Conservation (phyloP, 176 grass and related monocot genomes). For the Aechmea fasciata region DNA sequence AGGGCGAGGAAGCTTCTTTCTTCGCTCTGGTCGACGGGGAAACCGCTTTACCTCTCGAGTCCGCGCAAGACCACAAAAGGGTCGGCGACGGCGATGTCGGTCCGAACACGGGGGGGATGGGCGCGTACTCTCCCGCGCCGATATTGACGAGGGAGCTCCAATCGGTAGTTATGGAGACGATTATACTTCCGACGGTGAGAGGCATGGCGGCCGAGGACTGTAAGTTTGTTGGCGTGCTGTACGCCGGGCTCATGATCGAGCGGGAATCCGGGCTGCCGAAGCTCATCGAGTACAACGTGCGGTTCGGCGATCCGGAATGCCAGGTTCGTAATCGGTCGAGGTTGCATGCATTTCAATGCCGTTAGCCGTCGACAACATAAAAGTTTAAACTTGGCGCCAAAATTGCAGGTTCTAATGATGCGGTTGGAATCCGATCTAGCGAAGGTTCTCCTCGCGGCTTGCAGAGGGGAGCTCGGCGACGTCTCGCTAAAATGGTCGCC, state of each 20-base stretch:
- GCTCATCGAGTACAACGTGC: slow-evolving; percentile 86
- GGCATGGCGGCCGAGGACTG: slow-evolving; percentile 83
- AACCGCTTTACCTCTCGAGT: slow-evolving; percentile 77
- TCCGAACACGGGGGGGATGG: slow-evolving; percentile 92
- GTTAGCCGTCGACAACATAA: not conserved
- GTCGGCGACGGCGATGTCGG: slow-evolving; percentile 80
- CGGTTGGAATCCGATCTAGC: slow-evolving; percentile 68
- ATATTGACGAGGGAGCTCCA: slow-evolving; percentile 66
- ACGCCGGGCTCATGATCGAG: slow-evolving; percentile 89
- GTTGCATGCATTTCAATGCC: not conserved
- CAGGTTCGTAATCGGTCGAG: slow-evolving; percentile 48
- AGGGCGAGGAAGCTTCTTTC: slow-evolving; percentile 96
- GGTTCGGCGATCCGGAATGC: slow-evolving; percentile 91
- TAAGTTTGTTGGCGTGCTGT: slow-evolving; percentile 82
- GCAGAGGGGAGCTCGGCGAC: slow-evolving; percentile 44
- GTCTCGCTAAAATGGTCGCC: slow-evolving; percentile 58
- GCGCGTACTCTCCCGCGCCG: slow-evolving; percentile 87
- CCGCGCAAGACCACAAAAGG: slow-evolving; percentile 87
- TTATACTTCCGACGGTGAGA: slow-evolving; percentile 78
- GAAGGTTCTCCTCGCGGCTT: slow-evolving; percentile 61
- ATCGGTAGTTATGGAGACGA: slow-evolving; percentile 54
- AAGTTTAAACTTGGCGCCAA: not conserved
- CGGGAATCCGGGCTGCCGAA: slow-evolving; percentile 76
- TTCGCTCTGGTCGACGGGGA: slow-evolving; percentile 89
- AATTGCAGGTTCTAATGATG: slow-evolving; percentile 66